Percentiles rank a stretch among this genome's conserved stretches.
Conservation (phyloP, 2,329 filamentous ascomycete genomes). For the Saccharata proteae region DNA sequence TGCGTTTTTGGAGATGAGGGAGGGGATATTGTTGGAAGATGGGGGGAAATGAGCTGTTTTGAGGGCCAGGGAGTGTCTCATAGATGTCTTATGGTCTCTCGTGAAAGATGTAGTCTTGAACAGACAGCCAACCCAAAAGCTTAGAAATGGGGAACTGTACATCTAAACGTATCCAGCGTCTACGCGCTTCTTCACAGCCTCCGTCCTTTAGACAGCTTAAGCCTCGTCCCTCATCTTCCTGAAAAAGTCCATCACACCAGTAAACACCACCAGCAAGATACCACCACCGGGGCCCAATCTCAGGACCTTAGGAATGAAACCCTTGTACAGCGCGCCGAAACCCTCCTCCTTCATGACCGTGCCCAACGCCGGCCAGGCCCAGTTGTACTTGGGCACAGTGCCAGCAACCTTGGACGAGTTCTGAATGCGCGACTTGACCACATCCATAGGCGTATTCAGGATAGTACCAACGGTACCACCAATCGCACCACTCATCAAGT, state of each 20-base stretch:
- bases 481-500: conserved; percentile 72
- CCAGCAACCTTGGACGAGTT: conserved; percentile 81
- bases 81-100: no score
- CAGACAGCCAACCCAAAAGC: no score
- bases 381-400: conserved; percentile 87
- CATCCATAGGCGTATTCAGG: conserved; percentile 90
- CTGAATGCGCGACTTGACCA: conserved; percentile 96
- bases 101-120: no score
- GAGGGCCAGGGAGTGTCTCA: no score
- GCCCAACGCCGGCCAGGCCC: conserved; percentile 79
- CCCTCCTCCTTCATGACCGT: conserved; percentile 91
- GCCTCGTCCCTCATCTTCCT: conserved; percentile 47
- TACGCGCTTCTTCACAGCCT: no score
- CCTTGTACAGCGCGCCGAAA: conserved; percentile 87
- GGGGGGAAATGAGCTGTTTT: no score
- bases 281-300: conserved; percentile 59
- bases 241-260: conserved; percentile 89
- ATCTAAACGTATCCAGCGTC: no score
- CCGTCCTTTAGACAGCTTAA: no score
- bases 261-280: conserved; percentile 75
- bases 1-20: conserved; percentile 39
- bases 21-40: no score
- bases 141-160: no score
- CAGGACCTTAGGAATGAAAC: conserved; percentile 90
- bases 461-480: conserved; percentile 88